Conservation (phyloP, 805 yeast species). For the Blastobotrys chiropterorum region DNA sequence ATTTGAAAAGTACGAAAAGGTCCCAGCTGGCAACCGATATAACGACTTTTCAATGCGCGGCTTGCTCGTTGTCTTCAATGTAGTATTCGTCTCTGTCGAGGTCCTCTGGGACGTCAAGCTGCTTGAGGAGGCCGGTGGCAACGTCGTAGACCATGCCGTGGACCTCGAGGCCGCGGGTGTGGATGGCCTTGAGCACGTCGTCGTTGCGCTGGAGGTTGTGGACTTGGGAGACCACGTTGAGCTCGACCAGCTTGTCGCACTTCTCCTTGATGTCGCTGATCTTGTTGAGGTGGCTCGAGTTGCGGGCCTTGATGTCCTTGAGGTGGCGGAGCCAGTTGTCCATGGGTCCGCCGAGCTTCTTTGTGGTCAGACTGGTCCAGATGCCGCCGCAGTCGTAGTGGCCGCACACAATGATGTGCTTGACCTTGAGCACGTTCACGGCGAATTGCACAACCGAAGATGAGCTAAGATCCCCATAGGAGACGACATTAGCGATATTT, state of each 20-base stretch:
- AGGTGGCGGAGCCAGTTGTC: constrained; percentile 66
- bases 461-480: constrained; percentile 61
- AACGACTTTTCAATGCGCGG: not conserved
- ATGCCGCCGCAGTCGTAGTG: constrained; percentile 95
- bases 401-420: constrained; percentile 80
- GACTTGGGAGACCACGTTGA: constrained; percentile 70
- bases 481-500: constrained; percentile 76
- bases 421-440: constrained; percentile 73
- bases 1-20: not conserved
- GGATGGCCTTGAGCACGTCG: constrained; percentile 60
- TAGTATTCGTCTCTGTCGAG: constrained; percentile 6
- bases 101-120: constrained; percentile 36
- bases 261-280: constrained; percentile 47
- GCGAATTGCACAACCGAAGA: constrained; percentile 84
- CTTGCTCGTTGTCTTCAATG: not conserved
- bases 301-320: constrained; percentile 60
- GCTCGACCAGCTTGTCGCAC: constrained; percentile 62
- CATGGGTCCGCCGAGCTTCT: constrained; percentile 59
- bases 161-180: constrained; percentile 59
- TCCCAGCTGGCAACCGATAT: not conserved
- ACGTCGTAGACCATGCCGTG: constrained; percentile 85
- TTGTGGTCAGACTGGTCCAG: constrained; percentile 65
- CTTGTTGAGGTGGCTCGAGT: constrained; percentile 43
- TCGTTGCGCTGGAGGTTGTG: constrained; percentile 56
- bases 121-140: constrained; percentile 57